phyloP scores from a whole-genome alignment of 768 basidiomycete species.

The Agaricus bisporus region DNA sequence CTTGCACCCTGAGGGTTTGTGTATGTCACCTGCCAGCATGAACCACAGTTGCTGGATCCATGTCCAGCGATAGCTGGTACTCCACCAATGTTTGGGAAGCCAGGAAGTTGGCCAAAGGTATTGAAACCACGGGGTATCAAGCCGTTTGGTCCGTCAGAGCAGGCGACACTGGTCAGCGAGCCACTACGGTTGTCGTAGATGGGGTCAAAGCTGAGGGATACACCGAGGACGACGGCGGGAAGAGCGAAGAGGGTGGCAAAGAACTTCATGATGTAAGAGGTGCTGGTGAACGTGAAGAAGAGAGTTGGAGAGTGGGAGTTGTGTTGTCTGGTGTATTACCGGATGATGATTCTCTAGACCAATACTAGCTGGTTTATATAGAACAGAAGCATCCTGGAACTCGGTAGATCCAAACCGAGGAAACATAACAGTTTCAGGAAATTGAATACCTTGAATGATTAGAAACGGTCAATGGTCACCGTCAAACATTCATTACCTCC shows the following conservation, averaged over 20 bases:
- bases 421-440: not conserved
- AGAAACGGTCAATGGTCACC: conserved; percentile 6
- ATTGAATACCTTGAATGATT: not conserved
- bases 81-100: conserved; percentile 57
- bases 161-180: conserved; percentile 38
- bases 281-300: not conserved
- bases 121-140: conserved; percentile 38
- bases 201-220: conserved; percentile 34
- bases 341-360: not conserved
- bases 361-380: not conserved
- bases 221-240: conserved; percentile 5
- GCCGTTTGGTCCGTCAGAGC: conserved; percentile 48
- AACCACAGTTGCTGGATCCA: conserved; percentile 49
- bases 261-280: conserved; percentile 28
- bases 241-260: conserved; percentile 18
- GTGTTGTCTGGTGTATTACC: not conserved
- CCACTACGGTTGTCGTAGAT: conserved; percentile 38
- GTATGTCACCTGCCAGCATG: conserved; percentile 56
- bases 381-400: not conserved
- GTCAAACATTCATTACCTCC: conserved; percentile 1
- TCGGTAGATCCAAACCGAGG: conserved; percentile 1
- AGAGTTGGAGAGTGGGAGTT: not conserved
- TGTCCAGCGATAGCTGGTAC: conserved; percentile 41
- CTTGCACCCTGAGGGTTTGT: conserved; percentile 22
- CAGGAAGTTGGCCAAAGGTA: conserved; percentile 46